phyloP scores from a whole-genome alignment of 805 yeast genomes.

The Teunomyces cretensis region DNA sequence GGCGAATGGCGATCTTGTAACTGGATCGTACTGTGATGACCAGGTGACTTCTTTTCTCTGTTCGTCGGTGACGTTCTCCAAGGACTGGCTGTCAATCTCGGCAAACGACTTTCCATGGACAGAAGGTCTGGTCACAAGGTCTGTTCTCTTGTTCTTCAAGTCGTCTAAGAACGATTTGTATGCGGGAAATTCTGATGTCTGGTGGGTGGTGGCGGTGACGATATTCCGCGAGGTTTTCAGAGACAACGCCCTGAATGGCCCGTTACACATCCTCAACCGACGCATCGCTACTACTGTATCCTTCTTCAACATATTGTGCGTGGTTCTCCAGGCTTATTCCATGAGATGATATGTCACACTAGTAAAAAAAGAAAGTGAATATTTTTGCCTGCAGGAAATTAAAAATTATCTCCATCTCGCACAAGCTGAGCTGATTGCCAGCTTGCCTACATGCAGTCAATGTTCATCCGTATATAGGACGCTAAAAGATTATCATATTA shows the following conservation, averaged over 20 bases:
- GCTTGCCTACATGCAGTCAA: not conserved
- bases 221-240: slow-evolving; percentile 1
- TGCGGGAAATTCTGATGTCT: slow-evolving; percentile 8
- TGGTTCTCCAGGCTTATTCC: not conserved
- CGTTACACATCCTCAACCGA: not conserved
- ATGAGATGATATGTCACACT: slow-evolving; percentile 5
- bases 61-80: slow-evolving; percentile 12
- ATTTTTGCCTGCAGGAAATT: not conserved
- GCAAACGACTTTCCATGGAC: slow-evolving; percentile 12
- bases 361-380: not conserved
- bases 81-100: slow-evolving; percentile 11
- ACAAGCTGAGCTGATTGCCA: too few species aligned
- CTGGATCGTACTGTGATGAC: slow-evolving; percentile 44
- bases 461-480: not conserved
- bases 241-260: not conserved
- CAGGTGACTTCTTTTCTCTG: slow-evolving; percentile 24
- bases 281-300: not conserved
- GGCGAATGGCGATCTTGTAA: slow-evolving; percentile 44
- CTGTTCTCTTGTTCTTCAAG: slow-evolving; percentile 8
- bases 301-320: slow-evolving; percentile 1
- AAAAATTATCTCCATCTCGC: not conserved
- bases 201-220: slow-evolving; percentile 4
- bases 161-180: slow-evolving; percentile 14
- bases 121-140: slow-evolving; percentile 7
- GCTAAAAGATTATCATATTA: not conserved